Base-by-base conservation (phyloP, 495 filamentous ascomycete species). In the Stereocaulon alpinum region DNA sequence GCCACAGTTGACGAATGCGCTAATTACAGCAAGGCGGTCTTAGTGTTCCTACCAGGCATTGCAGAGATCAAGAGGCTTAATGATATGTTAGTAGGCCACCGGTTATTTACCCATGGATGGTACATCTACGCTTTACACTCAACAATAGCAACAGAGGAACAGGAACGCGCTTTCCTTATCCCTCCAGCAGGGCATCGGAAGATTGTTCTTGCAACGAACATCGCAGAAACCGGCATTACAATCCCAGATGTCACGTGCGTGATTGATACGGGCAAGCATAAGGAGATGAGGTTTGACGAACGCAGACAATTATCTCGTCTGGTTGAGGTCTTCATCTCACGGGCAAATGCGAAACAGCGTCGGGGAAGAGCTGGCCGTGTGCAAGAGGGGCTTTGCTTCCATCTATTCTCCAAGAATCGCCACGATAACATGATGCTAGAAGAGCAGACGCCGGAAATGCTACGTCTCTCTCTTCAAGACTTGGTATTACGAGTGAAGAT, bases 161-260 rank as follows among this genome's bases (percentile, higher is more conserved):
- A 96, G 72, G 91, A 96, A 70, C 82, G 83, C 47, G 93, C 91
- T 2, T 96, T 98, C 67, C 74, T 86, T 2, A 74, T 95, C 3
- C 92, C 93, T 10, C 91, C 89, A 1, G 77, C 77, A 17, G 92
- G 89, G 7, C 77, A 81, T 43, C 78, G 90, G 57, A 97, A 96
- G 73, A 93, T 96, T 60, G 91, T 96, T 4, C 80, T 96, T 48
- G 89, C 92, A 6, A 98, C 92, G 10, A 97, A 97, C 67, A 96
- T 97, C 66, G 92, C 92, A 24, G 92, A 97, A 67, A 97, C 92
- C 0, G 91, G 91, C 72, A 95, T 97, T 65, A 97, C 92, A 0
- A 97, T 97, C 64, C 92, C 92, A 2, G 92, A 96, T 70, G 85
- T 97, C 40, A 96, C 92, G 5, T 94, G 90, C 64, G 92, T 97